phyloP scores from a whole-genome alignment of 768 basidiomycete genomes.

The Tephrocybe sp. region DNA sequence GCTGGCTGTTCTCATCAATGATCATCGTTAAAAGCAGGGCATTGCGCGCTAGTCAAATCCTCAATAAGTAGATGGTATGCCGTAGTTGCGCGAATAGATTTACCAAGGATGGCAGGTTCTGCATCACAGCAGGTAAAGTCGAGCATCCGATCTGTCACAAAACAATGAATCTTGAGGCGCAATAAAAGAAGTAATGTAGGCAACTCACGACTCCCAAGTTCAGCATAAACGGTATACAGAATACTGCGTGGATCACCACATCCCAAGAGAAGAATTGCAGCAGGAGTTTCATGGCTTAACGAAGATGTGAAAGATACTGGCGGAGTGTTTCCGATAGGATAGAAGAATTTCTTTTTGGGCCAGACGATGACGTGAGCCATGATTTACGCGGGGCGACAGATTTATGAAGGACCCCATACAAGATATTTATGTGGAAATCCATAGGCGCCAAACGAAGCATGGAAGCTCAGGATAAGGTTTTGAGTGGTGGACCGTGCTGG shows the following conservation, averaged over 20 bases:
- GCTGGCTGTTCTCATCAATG: constrained; percentile 25
- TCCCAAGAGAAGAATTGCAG: constrained; percentile 50
- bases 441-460: neutral
- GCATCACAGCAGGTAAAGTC: constrained; percentile 55
- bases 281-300: constrained; percentile 46
- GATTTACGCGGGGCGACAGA: neutral
- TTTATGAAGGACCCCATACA: neutral
- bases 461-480: neutral
- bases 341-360: constrained; percentile 49
- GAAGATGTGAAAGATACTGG: constrained; percentile 48
- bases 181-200: neutral
- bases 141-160: constrained; percentile 26
- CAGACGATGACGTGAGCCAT: constrained; percentile 49
- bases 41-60: constrained; percentile 41
- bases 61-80: neutral
- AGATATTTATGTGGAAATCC: neutral
- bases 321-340: constrained; percentile 60
- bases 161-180: neutral
- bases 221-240: constrained; percentile 45
- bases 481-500: neutral
- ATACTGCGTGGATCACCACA: constrained; percentile 60
- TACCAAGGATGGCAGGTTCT: constrained; percentile 48
- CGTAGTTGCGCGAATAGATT: neutral
- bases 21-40: constrained; percentile 45
- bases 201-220: constrained; percentile 24